phyloP scores from a whole-genome alignment of 1,139 yeast species.

The Hansenula lynferdii region DNA sequence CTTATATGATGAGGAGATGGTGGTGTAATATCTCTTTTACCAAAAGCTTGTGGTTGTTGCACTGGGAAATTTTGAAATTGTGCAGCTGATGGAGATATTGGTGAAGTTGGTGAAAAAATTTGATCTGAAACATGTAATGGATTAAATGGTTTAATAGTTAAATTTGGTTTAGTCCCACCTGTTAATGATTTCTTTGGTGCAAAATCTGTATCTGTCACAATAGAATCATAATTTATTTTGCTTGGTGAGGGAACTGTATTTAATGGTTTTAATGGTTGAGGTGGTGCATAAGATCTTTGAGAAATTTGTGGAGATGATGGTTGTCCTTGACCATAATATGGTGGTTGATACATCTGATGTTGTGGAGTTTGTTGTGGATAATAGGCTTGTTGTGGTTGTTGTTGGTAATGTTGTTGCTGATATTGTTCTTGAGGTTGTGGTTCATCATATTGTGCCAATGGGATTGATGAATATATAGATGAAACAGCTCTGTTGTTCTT shows the following conservation, averaged over 20 bases:
- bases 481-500: constrained; percentile 25
- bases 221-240: constrained; percentile 42
- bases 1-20: constrained; percentile 44
- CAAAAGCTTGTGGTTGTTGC: constrained; percentile 25
- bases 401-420: constrained; percentile 9
- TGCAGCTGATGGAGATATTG: constrained; percentile 22
- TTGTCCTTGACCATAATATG: constrained; percentile 3
- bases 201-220: constrained; percentile 44
- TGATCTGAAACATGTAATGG: constrained; percentile 44
- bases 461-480: constrained; percentile 27
- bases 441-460: constrained; percentile 14
- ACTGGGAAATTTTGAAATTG: constrained; percentile 27
- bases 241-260: constrained; percentile 44
- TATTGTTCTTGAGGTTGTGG: too few relatives aligned
- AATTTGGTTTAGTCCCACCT: constrained; percentile 25
- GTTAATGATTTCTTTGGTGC: constrained; percentile 33
- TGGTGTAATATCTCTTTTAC: constrained; percentile 9
- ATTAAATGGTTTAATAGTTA: constrained; percentile 37
- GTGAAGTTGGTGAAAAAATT: constrained; percentile 21
- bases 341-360: constrained; percentile 13
- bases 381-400: constrained; percentile 3
- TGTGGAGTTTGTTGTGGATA: constrained; percentile 8
- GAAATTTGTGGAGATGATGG: constrained; percentile 11
- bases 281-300: constrained; percentile 12
- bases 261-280: constrained; percentile 34